These are phyloP conservation scores for Talaromyces thailandensis DNA, from an alignment of 495 filamentous ascomycete genomes.

Conservation along the genomic window DNA sequence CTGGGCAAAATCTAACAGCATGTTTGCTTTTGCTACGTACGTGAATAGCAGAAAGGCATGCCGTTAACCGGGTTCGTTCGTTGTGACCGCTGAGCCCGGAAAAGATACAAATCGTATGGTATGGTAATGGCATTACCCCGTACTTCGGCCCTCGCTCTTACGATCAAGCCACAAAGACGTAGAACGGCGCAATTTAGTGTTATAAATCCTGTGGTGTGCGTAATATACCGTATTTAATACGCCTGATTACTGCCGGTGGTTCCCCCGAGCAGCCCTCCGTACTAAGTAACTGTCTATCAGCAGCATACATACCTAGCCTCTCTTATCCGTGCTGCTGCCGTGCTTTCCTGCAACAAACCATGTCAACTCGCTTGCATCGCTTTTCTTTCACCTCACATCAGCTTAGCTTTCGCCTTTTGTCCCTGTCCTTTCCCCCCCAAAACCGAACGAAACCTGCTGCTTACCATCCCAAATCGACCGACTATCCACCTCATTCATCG, in stretches of 20 bases:
- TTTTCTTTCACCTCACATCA: background rate
- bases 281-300: background rate
- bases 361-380: background rate
- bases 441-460: background rate
- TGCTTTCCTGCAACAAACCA: background rate
- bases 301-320: too few species aligned
- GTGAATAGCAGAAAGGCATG: background rate
- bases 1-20: background rate
- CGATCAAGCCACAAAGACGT: background rate
- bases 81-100: background rate
- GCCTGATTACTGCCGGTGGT: background rate
- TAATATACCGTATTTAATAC: background rate
- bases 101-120: too few species aligned
- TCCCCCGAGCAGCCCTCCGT: background rate
- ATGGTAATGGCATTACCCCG: background rate
- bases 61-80: background rate
- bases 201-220: background rate
- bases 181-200: too few species aligned
- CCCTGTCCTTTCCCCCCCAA: background rate
- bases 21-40: background rate
- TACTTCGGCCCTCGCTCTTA: background rate
- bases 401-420: background rate
- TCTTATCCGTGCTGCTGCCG: background rate
- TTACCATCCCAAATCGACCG: background rate
- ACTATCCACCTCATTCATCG: background rate